Base-by-base conservation (phyloP, 495 filamentous ascomycete genomes). In the Achaetomiella virescens region DNA sequence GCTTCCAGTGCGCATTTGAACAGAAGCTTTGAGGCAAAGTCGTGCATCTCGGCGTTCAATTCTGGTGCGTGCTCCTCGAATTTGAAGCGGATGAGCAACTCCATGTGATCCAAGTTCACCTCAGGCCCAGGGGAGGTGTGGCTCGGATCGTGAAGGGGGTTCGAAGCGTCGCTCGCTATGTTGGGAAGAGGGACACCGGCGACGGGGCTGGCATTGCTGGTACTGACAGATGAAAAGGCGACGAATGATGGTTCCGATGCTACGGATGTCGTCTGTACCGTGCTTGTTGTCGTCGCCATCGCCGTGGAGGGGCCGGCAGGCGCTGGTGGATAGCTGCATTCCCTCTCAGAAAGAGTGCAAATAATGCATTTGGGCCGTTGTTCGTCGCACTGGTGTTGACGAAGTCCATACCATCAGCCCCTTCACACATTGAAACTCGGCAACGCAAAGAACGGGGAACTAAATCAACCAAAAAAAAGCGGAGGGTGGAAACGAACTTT, bases 91-190 rank as follows among this genome's bases (percentile, higher is more conserved):
- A 74, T 55, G 17, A 74, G 55, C 18, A 74, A 52, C 36, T 71
- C 68, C 68, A 74, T 71, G 54, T 74, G 71, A 29, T 48, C 54
- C 20, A 71, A 20, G 54, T 74, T 74, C 47, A 72, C 54, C 12
- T 60, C 51, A 8, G 27, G 27, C n/a, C n/a, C n/a, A n/a, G 62
- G 60, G 15, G 54, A 44, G 21, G 12, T 42, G 12, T 22, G 57
- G 50, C 15, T 61, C 18, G 41, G 31, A 14, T 46, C 21, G 6
- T 43, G 17, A 1, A 15, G 55, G 3, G 48, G 15, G 2, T 11
- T 35, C 2, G 27, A 6, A 0, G 37, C 21, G 12, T 21, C 3
- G 17, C 27, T 10, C 18, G 47, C 54, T 2, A 63, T 48, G 24
- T 55, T 46, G 6, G 65, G 63, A 22, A 66, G 45, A 14, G 53